Evolutionary conservation across 2,329 filamentous ascomycete species (phyloP).

Genomic region (Fonsecaea multimorphosa): DNA sequence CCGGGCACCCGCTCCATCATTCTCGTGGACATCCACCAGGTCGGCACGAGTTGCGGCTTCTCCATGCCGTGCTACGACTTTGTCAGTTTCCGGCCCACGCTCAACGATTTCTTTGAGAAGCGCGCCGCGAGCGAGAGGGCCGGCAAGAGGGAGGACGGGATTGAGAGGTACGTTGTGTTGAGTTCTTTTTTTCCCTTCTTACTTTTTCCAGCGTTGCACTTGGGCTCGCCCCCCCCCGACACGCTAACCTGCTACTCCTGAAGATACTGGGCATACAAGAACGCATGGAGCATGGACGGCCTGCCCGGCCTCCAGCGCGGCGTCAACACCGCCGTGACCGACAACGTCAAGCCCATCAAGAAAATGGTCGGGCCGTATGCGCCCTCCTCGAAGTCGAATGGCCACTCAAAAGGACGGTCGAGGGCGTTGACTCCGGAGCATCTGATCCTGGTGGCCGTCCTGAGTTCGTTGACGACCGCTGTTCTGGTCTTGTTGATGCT

Average conservation of each 20-base stretch:
- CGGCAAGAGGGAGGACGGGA: conserved; percentile 54
- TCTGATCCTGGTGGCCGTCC: conserved; percentile 31
- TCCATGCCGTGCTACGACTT: conserved; percentile 54
- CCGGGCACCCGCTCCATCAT: conserved; percentile 65
- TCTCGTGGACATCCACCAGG: conserved; percentile 66
- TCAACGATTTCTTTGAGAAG: conserved; percentile 39
- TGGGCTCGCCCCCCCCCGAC: too few species aligned
- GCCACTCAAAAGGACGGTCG: neutral
- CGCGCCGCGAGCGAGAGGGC: conserved; percentile 47
- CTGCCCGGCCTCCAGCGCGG: conserved; percentile 59
- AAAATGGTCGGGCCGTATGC: conserved; percentile 39
- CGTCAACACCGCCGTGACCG: conserved; percentile 27
- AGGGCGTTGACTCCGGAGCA: conserved; percentile 23
- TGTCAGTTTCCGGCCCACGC: conserved; percentile 33
- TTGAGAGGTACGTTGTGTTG: conserved; percentile 38
- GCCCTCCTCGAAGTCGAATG: conserved; percentile 9
- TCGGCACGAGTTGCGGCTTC: conserved; percentile 71
- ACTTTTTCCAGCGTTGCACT: neutral
- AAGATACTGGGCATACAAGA: conserved; percentile 64
- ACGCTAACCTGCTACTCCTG: too few species aligned
- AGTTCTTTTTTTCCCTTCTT: neutral
- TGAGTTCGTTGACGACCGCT: conserved; percentile 22
- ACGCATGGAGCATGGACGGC: conserved; percentile 64
- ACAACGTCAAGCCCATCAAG: conserved; percentile 38
- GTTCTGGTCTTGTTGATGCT: neutral